These are phyloP conservation scores for Conticribra weissflogii DNA, from an alignment of 108 stramenopile genomes.

Conservation along the genomic window DNA sequence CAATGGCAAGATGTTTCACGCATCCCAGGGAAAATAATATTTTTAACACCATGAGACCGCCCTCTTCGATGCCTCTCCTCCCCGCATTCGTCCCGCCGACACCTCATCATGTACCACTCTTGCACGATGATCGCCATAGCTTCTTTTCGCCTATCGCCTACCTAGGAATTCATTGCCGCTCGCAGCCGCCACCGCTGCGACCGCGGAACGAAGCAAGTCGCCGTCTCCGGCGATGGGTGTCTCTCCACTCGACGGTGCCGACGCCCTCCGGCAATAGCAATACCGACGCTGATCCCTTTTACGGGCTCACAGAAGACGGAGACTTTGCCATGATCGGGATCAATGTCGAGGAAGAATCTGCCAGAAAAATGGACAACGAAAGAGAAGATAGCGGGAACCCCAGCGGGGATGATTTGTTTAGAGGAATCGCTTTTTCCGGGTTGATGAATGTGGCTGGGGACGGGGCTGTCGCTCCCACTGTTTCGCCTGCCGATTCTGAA, in stretches of 20 bases:
- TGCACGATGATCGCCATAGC: neutral
- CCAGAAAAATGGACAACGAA: neutral
- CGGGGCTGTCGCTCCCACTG: too few species aligned
- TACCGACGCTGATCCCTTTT: neutral
- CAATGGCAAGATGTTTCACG: too few species aligned
- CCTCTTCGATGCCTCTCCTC: neutral
- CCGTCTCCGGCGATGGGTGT: too few species aligned
- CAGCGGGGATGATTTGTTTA: too few species aligned
- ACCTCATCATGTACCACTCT: neutral
- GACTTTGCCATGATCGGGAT: slow-evolving; percentile 46
- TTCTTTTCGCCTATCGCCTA: neutral
- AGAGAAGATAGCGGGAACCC: slow-evolving; percentile 6
- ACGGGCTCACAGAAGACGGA: slow-evolving; percentile 46
- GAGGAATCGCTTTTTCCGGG: too few species aligned
- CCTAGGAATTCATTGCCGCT: too few species aligned
- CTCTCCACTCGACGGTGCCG: too few species aligned
- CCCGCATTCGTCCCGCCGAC: neutral
- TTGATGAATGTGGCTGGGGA: too few species aligned
- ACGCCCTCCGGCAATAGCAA: neutral
- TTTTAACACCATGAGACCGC: neutral
- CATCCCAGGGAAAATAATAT: neutral
- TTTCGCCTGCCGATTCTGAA: too few species aligned
- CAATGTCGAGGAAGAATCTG: slow-evolving; percentile 21
- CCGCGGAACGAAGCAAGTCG: too few species aligned
- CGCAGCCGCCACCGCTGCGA: too few species aligned